Evolutionary conservation across 2,329 filamentous ascomycete genomes (phyloP).

Genomic region (Microdochium bolleyi): DNA sequence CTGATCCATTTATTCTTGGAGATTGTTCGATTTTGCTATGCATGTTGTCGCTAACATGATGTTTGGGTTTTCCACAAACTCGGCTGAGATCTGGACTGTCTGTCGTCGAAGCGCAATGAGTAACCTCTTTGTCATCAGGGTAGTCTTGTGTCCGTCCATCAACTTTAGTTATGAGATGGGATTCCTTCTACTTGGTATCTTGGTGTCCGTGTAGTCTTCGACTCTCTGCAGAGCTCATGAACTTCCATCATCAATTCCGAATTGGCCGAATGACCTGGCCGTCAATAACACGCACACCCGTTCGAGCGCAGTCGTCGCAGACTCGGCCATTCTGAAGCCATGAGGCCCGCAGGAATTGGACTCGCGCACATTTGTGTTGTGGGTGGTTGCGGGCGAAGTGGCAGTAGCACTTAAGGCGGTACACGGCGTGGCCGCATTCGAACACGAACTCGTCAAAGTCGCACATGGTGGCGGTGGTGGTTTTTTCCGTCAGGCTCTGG

Average conservation of each 20-base stretch:
- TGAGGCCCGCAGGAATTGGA: conserved; percentile 56
- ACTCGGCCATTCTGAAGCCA: conserved; percentile 43
- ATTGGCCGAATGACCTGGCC: conserved; percentile 11
- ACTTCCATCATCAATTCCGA: background rate
- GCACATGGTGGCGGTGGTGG: conserved; percentile 45
- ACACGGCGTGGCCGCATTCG: conserved; percentile 51
- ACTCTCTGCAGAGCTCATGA: background rate
- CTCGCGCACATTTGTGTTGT: conserved; percentile 59
- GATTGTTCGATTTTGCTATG: too few relatives aligned
- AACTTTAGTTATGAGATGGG: background rate
- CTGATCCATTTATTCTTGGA: too few relatives aligned
- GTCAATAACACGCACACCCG: conserved; percentile 13
- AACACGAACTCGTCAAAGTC: conserved; percentile 65
- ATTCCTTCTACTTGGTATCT: too few relatives aligned
- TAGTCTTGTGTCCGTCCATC: too few relatives aligned
- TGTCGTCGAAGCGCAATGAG: too few relatives aligned
- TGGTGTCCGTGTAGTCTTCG: too few relatives aligned
- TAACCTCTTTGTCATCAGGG: too few relatives aligned
- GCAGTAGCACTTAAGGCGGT: conserved; percentile 60
- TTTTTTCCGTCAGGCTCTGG: background rate
- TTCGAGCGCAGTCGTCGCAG: conserved; percentile 38
- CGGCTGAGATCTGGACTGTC: too few relatives aligned
- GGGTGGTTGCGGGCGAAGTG: conserved; percentile 69
- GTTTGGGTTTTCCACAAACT: too few relatives aligned
- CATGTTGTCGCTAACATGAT: too few relatives aligned